phyloP scores from a whole-genome alignment of 371 early-diverging fungal species.

The Neoconidiobolus thromboides region DNA sequence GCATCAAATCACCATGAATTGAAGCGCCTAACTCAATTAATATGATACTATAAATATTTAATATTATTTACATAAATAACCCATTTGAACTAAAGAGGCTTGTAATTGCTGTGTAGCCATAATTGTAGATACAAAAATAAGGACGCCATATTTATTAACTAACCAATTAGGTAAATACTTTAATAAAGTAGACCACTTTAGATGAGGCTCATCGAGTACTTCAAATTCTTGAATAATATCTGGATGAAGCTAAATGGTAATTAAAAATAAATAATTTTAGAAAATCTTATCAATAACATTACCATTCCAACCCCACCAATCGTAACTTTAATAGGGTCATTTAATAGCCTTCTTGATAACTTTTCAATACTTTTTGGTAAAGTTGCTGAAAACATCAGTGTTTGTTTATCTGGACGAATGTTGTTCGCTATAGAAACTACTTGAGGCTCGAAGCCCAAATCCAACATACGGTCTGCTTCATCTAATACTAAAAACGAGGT shows the following conservation, averaged over 20 bases:
- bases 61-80: conserved; percentile 47
- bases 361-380: conserved; percentile 95
- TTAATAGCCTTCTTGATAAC: conserved; percentile 58
- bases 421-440: background rate
- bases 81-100: conserved; percentile 34
- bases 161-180: conserved; percentile 87
- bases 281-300: background rate
- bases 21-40: conserved; percentile 63
- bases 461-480: conserved; percentile 92
- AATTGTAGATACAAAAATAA: conserved; percentile 11
- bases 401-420: conserved; percentile 32
- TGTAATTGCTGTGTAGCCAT: background rate
- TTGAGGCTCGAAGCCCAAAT: conserved; percentile 77
- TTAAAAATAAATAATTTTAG: background rate
- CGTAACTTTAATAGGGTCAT: conserved; percentile 82
- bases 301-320: conserved; percentile 81
- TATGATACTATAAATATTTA: conserved; percentile 77
- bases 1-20: conserved; percentile 92
- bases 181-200: conserved; percentile 86
- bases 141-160: conserved; percentile 68
- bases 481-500: conserved; percentile 90
- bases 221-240: background rate
- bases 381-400: conserved; percentile 99
- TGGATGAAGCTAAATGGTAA: background rate
- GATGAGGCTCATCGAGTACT: background rate